Percentiles rank a stretch among this genome's conserved stretches.
phyloP scores from a whole-genome alignment of 208 protist species.

The Vickermania spadyakhi region DNA sequence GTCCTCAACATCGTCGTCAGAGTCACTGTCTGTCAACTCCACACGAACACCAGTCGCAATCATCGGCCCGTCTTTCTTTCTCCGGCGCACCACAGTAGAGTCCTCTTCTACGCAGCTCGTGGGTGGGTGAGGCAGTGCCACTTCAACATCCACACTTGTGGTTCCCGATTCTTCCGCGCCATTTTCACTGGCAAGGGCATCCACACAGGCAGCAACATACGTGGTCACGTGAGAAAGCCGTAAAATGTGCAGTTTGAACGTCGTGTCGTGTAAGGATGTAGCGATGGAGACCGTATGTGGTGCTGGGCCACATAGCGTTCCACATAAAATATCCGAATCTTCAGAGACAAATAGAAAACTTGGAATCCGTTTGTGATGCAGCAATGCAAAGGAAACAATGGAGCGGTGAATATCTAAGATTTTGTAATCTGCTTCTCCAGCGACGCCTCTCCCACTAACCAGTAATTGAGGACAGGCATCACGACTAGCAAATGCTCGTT shows the following conservation, averaged over 20 bases:
- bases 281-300: conserved; percentile 64
- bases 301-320: conserved; percentile 66
- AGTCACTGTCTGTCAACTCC: conserved; percentile 45
- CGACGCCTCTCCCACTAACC: conserved; percentile 64
- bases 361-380: conserved; percentile 15
- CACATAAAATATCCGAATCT: conserved; percentile 80
- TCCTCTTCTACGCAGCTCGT: conserved; percentile 4
- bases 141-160: background rate
- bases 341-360: conserved; percentile 79
- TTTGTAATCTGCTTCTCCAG: conserved; percentile 87
- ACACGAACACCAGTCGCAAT: conserved; percentile 54
- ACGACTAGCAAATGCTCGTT: conserved; percentile 12
- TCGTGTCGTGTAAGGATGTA: conserved; percentile 65
- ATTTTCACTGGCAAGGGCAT: conserved; percentile 23
- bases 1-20: conserved; percentile 29
- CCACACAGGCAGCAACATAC: conserved; percentile 62
- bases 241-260: conserved; percentile 62
- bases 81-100: conserved; percentile 39
- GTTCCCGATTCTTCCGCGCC: background rate
- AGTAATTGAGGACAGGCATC: conserved; percentile 25
- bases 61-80: conserved; percentile 72
- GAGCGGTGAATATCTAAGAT: conserved; percentile 64
- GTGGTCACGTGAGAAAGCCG: conserved; percentile 57
- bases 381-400: conserved; percentile 26
- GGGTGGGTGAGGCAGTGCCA: background rate